These are phyloP conservation scores for Podospora sp. DNA, from an alignment of 495 filamentous ascomycete species.

Conservation along the genomic window DNA sequence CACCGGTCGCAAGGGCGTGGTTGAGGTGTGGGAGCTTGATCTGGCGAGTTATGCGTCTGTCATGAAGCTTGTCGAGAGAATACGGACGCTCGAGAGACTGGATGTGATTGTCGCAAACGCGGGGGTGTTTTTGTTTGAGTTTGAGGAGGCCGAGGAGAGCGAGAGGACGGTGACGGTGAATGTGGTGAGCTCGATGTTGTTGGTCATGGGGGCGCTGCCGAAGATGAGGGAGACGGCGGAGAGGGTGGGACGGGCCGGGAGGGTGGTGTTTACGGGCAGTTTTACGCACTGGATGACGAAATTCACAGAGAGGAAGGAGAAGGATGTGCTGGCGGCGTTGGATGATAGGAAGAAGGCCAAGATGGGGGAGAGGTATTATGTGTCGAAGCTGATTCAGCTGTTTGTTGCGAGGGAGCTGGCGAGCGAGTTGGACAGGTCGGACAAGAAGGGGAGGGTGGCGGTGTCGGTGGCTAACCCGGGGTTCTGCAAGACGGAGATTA, in stretches of 20 bases:
- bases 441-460: slow-evolving; percentile 33
- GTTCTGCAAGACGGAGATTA: slow-evolving; percentile 33
- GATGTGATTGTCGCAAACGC: slow-evolving; percentile 52
- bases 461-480: slow-evolving; percentile 38
- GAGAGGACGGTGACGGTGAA: slow-evolving; percentile 57
- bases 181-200: slow-evolving; percentile 30
- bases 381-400: slow-evolving; percentile 42
- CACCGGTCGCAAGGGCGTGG: slow-evolving; percentile 47
- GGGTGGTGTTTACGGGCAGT: slow-evolving; percentile 33
- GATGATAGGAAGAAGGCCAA: slow-evolving; percentile 28
- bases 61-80: slow-evolving; percentile 27
- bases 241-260: slow-evolving; percentile 16
- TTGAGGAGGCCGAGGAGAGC: slow-evolving; percentile 22
- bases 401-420: slow-evolving; percentile 37
- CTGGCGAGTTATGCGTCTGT: slow-evolving; percentile 39
- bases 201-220: slow-evolving; percentile 22
- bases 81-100: slow-evolving; percentile 35
- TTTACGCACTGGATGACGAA: slow-evolving; percentile 40
- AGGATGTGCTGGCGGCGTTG: slow-evolving; percentile 34
- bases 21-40: slow-evolving; percentile 57
- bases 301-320: slow-evolving; percentile 36
- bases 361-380: slow-evolving; percentile 40
- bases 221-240: slow-evolving; percentile 31
- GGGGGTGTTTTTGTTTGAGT: slow-evolving; percentile 29
- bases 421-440: slow-evolving; percentile 27